phyloP scores from a whole-genome alignment of 306 rosid genomes.

The Cucurbita pepo region DNA sequence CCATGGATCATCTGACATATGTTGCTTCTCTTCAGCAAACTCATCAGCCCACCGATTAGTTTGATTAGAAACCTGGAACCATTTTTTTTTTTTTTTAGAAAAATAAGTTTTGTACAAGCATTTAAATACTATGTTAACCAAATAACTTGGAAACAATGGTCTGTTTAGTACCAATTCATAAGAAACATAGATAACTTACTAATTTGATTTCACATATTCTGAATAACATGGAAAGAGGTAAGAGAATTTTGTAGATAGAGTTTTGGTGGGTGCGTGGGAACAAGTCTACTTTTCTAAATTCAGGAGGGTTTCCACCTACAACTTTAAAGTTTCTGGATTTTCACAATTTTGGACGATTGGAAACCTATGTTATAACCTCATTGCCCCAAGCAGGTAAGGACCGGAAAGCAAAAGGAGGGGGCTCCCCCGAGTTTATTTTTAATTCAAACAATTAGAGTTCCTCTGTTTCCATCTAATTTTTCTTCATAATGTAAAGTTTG shows the following conservation, averaged over 20 bases:
- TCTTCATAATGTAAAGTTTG: not conserved
- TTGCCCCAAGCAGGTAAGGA: not conserved
- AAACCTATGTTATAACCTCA: not conserved
- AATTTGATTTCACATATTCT: not conserved
- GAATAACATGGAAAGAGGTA: not conserved
- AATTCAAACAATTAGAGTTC: not conserved
- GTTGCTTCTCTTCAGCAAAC: conserved; percentile 37
- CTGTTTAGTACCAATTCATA: not conserved
- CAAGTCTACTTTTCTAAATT: not conserved
- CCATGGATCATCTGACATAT: conserved; percentile 65
- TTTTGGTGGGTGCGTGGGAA: not conserved
- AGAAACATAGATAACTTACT: not conserved
- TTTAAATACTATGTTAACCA: not conserved
- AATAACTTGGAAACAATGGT: no score
- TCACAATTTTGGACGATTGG: not conserved
- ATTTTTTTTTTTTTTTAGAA: not conserved
- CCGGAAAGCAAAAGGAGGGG: not conserved
- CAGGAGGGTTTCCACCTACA: no score
- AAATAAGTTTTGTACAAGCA: not conserved
- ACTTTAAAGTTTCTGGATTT: no score
- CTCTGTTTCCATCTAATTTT: not conserved
- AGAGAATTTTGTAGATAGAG: not conserved
- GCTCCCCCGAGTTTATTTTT: not conserved
- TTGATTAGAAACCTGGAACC: conserved; percentile 41
- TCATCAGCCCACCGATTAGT: conserved; percentile 78